Evolutionary conservation across 805 yeast genomes (phyloP).

Genomic region (Ogataea ganodermae): DNA sequence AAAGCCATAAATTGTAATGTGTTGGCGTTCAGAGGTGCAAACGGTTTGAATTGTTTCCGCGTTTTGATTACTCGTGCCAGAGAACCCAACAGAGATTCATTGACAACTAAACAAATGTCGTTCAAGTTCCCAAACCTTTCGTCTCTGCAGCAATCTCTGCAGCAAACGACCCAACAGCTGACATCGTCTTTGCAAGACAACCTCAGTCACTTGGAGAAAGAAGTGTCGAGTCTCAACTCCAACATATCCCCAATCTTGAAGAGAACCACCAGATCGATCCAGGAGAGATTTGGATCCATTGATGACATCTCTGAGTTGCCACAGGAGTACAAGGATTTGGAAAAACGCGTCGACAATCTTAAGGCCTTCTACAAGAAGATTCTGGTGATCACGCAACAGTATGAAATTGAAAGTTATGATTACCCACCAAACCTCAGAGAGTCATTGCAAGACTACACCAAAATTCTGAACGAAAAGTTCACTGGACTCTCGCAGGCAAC

Average conservation of each 20-base stretch:
- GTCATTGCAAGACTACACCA: conserved; percentile 61
- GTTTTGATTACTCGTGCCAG: not conserved
- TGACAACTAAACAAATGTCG: conserved; percentile 24
- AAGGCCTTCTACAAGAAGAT: conserved; percentile 58
- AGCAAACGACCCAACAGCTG: conserved; percentile 38
- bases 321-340: conserved; percentile 67
- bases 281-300: conserved; percentile 63
- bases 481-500: conserved; percentile 63
- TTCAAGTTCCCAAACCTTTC: conserved; percentile 36
- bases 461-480: conserved; percentile 55
- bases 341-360: conserved; percentile 64
- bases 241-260: conserved; percentile 55
- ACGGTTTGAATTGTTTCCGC: not conserved
- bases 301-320: conserved; percentile 76
- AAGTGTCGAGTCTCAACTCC: conserved; percentile 36
- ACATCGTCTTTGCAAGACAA: conserved; percentile 35
- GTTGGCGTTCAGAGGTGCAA: conserved; percentile 4
- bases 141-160: conserved; percentile 32
- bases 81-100: not conserved
- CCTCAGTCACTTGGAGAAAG: conserved; percentile 34
- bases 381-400: conserved; percentile 57
- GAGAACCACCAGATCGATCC: conserved; percentile 59
- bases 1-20: conserved; percentile 1
- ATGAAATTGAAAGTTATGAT: conserved; percentile 74
- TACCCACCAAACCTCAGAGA: conserved; percentile 80